Evolutionary conservation across 495 filamentous ascomycete species (phyloP), one percentile per base, ranked within the genome.

Genomic region (Tuber indicum): DNA sequence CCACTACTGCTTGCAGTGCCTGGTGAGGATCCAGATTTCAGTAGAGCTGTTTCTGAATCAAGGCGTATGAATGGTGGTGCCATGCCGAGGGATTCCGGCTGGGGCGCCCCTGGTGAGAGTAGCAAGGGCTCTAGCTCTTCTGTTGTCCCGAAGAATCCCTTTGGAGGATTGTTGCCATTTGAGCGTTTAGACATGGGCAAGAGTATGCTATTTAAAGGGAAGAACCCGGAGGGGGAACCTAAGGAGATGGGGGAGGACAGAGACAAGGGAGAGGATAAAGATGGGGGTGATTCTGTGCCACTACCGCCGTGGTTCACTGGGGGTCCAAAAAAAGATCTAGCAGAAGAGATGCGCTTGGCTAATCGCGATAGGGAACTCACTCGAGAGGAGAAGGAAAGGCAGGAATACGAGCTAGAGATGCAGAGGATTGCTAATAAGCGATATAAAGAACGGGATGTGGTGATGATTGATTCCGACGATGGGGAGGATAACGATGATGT

Each of bases 241-340:
- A 78, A 73, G 7, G 71, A 72, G 3, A 72, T 32, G 6, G 78
- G 82, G 39, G 81, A 82, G 3, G 72, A 81, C 12, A 83, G 82
- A 3, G 72, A 82, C 23, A 85, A 85, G 46, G 76, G 78, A 17
- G 81, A 80, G 14, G 86, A 83, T 7, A 86, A 88, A 26, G 86
- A 89, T 23, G 90, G 90, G 19, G 88, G 91, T 76, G 85, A 88
- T 6, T 84, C 88, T 0, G 86, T 86, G 52, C 90, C 91, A 19
- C 83, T 98, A 45, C 96, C 96, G 1, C 95, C 96, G 7, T 99
- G 96, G 96, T 92, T 99, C 81, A 86, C 87, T 39, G 87, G 88
- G 5, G 81, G 84, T 58, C 83, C 85, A 74, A 83, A 81, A 6
- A 84, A 84, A 21, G 88, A 91, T 77, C 89, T 90, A 42, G 86